Conservation (phyloP, 2,329 filamentous ascomycete species). For the Huntiella omanensis region DNA sequence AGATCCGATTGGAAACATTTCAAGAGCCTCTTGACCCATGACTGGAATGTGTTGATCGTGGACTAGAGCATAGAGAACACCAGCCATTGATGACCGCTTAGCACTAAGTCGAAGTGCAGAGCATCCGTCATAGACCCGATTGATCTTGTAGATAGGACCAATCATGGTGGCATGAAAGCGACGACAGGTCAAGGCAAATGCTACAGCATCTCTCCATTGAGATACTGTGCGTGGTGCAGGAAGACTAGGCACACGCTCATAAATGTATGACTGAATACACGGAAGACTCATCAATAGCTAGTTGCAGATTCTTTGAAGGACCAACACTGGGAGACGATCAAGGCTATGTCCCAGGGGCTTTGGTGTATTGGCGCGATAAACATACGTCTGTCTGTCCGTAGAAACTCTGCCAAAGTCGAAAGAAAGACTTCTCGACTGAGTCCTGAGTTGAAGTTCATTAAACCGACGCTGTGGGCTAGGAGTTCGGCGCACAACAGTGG, state of each 20-base stretch:
- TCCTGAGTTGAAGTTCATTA: too few species aligned
- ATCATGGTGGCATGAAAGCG: conserved; percentile 1
- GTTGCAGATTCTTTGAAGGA: neutral
- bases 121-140: conserved; percentile 5
- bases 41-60: neutral
- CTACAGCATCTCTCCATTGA: conserved; percentile 4
- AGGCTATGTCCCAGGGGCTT: neutral
- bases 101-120: conserved; percentile 7
- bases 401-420: too few species aligned
- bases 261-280: neutral
- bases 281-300: neutral
- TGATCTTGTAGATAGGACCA: conserved; percentile 5
- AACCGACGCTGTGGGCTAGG: too few species aligned
- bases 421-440: too few species aligned
- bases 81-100: conserved; percentile 2
- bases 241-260: neutral
- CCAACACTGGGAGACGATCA: neutral
- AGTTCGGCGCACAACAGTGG: too few species aligned
- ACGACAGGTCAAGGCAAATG: conserved; percentile 5
- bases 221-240: neutral
- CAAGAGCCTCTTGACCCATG: neutral
- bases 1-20: conserved; percentile 6
- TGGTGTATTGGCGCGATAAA: too few species aligned
- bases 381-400: too few species aligned
- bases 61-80: neutral